Evolutionary conservation across 495 filamentous ascomycete species (phyloP).

Genomic region (Penicillium verhagenii): DNA sequence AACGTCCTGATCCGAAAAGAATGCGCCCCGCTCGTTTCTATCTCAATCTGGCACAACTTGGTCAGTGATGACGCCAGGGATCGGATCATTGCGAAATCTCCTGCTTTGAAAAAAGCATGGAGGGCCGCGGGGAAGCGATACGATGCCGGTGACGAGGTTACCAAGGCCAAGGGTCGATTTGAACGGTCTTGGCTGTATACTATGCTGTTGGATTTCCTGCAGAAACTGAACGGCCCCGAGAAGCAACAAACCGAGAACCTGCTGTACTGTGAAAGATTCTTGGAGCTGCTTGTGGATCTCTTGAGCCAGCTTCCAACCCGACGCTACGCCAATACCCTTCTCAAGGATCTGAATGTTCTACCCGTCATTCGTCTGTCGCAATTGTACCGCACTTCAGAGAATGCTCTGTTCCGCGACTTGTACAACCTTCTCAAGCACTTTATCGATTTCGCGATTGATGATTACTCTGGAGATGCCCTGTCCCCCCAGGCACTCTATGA

Average conservation of each 20-base stretch:
- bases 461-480: conserved; percentile 78
- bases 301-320: conserved; percentile 92
- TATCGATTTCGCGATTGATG: conserved; percentile 84
- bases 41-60: conserved; percentile 93
- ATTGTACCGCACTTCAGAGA: conserved; percentile 69
- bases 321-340: conserved; percentile 85
- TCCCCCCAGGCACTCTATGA: conserved; percentile 73
- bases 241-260: conserved; percentile 59
- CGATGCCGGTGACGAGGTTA: conserved; percentile 78
- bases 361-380: conserved; percentile 78
- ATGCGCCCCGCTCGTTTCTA: conserved; percentile 91
- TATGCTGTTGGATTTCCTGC: conserved; percentile 79
- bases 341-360: conserved; percentile 89
- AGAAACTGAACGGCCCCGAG: conserved; percentile 61
- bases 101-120: conserved; percentile 83
- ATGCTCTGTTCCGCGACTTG: conserved; percentile 80
- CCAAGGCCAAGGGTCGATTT: conserved; percentile 78
- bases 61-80: conserved; percentile 69
- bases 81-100: conserved; percentile 62
- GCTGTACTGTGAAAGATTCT: conserved; percentile 85
- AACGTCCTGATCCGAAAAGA: conserved; percentile 88
- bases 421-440: conserved; percentile 79
- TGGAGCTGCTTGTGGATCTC: conserved; percentile 88
- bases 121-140: conserved; percentile 81
- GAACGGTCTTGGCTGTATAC: conserved; percentile 94